Conservation (phyloP, 2,329 filamentous ascomycete genomes). For the Ophiostoma fasciatum region DNA sequence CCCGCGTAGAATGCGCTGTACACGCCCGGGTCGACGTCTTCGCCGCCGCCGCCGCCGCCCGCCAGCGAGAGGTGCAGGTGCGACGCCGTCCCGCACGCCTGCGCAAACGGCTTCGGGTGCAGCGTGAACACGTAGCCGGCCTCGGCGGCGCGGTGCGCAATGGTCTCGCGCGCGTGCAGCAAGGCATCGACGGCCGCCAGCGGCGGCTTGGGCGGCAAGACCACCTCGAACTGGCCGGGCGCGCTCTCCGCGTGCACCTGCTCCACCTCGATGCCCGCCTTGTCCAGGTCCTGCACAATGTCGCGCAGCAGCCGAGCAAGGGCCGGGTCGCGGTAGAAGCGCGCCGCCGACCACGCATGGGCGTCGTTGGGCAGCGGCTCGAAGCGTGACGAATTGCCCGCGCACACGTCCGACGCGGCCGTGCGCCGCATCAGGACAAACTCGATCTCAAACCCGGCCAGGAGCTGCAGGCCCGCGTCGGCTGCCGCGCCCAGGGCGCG, state of each 20-base stretch:
- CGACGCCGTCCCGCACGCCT: slow-evolving; percentile 45
- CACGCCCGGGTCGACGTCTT: slow-evolving; percentile 13
- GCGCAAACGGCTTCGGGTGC: slow-evolving; percentile 52
- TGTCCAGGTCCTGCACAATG: slow-evolving; percentile 44
- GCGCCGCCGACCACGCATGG: slow-evolving; percentile 57
- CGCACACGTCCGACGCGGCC: neutral
- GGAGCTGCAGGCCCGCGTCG: slow-evolving; percentile 38
- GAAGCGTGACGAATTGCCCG: slow-evolving; percentile 16
- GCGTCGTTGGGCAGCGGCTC: slow-evolving; percentile 38
- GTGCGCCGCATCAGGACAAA: slow-evolving; percentile 49
- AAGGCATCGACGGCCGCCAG: slow-evolving; percentile 57
- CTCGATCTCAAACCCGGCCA: slow-evolving; percentile 72
- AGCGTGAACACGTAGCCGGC: slow-evolving; percentile 54
- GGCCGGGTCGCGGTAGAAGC: slow-evolving; percentile 43
- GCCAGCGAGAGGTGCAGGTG: slow-evolving; percentile 58
- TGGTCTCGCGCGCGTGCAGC: slow-evolving; percentile 54
- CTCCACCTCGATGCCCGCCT: slow-evolving; percentile 50
- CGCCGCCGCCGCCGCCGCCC: slow-evolving; percentile 20
- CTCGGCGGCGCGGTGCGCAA: slow-evolving; percentile 47
- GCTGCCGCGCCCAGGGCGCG: slow-evolving; percentile 36
- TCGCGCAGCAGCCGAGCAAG: slow-evolving; percentile 47
- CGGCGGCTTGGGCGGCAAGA: slow-evolving; percentile 48
- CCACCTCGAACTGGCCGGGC: slow-evolving; percentile 62
- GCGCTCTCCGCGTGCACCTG: slow-evolving; percentile 63
- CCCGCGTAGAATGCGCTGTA: slow-evolving; percentile 59